Evolutionary conservation across 2,329 filamentous ascomycete species (phyloP).

Genomic region (Claviceps sp.): DNA sequence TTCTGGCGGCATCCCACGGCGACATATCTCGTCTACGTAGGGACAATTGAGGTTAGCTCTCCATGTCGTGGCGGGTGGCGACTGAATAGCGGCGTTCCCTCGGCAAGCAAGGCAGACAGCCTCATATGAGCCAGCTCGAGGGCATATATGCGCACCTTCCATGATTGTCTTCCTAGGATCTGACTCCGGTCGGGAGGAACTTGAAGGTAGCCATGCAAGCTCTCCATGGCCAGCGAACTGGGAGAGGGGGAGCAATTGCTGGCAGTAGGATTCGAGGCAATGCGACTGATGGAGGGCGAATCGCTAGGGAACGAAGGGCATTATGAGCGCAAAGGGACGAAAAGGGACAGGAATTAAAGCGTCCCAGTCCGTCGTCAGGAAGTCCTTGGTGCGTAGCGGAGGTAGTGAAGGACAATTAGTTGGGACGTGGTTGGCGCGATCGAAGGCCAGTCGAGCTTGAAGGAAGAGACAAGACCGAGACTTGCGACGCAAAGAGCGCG

Average conservation of each 20-base stretch:
- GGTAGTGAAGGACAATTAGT: not conserved
- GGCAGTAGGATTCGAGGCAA: conserved; percentile 1
- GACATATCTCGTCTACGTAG: conserved; percentile 42
- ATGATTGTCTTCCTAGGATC: conserved; percentile 35
- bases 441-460: not conserved
- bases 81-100: not conserved
- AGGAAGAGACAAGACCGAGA: not conserved
- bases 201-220: conserved; percentile 32
- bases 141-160: conserved; percentile 32
- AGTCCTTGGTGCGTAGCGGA: not conserved
- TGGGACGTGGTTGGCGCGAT: not conserved
- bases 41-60: conserved; percentile 6
- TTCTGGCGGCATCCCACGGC: conserved; percentile 32
- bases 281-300: not conserved
- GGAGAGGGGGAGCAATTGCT: not conserved
- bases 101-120: not conserved
- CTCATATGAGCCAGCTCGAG: not conserved
- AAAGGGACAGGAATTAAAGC: not conserved
- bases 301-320: not conserved
- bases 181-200: conserved; percentile 37
- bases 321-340: not conserved
- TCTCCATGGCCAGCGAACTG: conserved; percentile 19
- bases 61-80: not conserved
- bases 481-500: not conserved
- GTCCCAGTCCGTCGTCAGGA: not conserved